Evolutionary conservation across 352 stramenopile species (phyloP), one percentile per base, ranked within the genome.

Genomic region (Discostella stelligera): DNA sequence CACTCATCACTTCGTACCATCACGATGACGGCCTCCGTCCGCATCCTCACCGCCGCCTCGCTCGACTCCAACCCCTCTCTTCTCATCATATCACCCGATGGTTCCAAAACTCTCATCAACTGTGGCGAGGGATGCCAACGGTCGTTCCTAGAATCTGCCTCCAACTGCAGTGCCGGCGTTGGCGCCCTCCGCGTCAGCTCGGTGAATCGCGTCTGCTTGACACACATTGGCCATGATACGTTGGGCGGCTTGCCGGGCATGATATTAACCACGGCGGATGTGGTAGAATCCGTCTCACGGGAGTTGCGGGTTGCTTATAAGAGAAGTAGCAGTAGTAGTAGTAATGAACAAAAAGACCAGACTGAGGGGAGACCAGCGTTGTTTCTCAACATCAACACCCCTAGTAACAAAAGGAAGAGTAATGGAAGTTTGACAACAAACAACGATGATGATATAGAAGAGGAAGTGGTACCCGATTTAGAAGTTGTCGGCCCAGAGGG

Each of bases 41-140:
- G 79, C 21, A 83, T 92, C 25, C 67, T 92, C 49, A 90, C 84
- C 16, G 79, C 77, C 7, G 68, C 66, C 7, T 69, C 82, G 16
- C 37, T 89, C 0, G 86, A 92, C 76, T 90, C 82, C 7, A 85
- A 74, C 56, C 84, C 86, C 8, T 83, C 84, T 14, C 69, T 92
- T 14, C 76, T 92, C 18, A n/a, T 92, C 10, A 63, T 87, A 0
- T 74, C 75, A 6, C 71, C 86, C 9, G 71, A 87, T 64, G 82
- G 84, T 41, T 82, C 76, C 27, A 90, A 89, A 79, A 90, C 75
- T 10, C 67, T 92, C 9, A 78, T 92, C 0, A 90, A 92, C 59
- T 92, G 84, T 65, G 86, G 86, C 10, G 84, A 90, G 67, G 86
- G 86, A 65, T 89, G 82, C 64, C 86, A 92, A 66, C 71, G 86